phyloP scores from a whole-genome alignment of 306 rosid genomes.

The Begonia peltatifolia region DNA sequence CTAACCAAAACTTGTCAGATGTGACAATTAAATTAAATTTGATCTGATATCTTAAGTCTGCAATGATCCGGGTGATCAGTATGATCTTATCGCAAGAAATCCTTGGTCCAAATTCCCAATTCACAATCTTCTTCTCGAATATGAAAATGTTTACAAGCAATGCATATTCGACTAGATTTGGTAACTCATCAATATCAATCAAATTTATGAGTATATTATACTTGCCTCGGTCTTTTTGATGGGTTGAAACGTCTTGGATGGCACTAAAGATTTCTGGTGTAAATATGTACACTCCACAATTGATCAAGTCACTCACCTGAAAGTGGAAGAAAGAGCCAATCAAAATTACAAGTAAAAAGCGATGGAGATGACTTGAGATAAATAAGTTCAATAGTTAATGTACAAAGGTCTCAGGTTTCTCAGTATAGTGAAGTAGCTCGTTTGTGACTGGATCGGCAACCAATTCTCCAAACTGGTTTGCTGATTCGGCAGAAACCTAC shows the following conservation, averaged over 20 bases:
- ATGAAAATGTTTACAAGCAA: no score
- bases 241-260: slow-evolving; percentile 65
- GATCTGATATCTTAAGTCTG: neutral
- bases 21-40: neutral
- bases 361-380: slow-evolving; percentile 2
- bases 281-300: slow-evolving; percentile 88
- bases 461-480: slow-evolving; percentile 76
- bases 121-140: no score
- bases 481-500: slow-evolving; percentile 87
- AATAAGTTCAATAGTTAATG: slow-evolving; percentile 10
- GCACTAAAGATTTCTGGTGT: slow-evolving; percentile 72
- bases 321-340: slow-evolving; percentile 11
- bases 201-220: neutral
- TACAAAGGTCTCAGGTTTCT: slow-evolving; percentile 96
- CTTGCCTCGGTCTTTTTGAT: slow-evolving; percentile 68
- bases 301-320: slow-evolving; percentile 87
- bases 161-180: no score
- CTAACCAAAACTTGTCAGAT: neutral
- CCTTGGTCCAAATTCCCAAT: no score
- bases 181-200: no score
- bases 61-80: no score
- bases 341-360: neutral
- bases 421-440: slow-evolving; percentile 90
- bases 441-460: slow-evolving; percentile 81
- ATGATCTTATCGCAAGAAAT: no score